These are phyloP conservation scores for Colletotrichum australisinense DNA, from an alignment of 2,329 filamentous ascomycete species.

Conservation along the genomic window DNA sequence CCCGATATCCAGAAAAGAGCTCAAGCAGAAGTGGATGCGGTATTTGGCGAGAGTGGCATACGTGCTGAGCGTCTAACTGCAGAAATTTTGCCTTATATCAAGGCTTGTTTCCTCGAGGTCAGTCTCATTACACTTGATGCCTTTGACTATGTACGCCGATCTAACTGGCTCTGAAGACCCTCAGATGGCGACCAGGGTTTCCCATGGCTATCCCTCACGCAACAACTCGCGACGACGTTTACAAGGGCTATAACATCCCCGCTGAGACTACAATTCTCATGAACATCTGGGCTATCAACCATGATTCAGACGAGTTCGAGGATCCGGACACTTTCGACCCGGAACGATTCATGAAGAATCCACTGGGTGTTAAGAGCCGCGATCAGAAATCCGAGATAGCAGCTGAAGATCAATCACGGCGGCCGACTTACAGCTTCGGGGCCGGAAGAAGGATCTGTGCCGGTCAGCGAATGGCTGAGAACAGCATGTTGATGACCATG, in stretches of 20 bases:
- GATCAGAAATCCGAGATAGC: neutral
- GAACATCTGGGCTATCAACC: conserved; percentile 46
- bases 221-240: conserved; percentile 58
- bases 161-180: conserved; percentile 39
- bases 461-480: conserved; percentile 60
- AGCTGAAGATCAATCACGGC: conserved; percentile 20
- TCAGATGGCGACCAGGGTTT: conserved; percentile 41
- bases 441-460: conserved; percentile 59
- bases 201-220: conserved; percentile 61
- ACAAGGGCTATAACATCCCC: conserved; percentile 61
- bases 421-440: conserved; percentile 55
- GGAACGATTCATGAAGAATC: conserved; percentile 38
- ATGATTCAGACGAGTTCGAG: conserved; percentile 38
- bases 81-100: conserved; percentile 38
- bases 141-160: no score
- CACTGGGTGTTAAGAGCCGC: neutral
- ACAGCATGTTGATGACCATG: conserved; percentile 51
- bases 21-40: conserved; percentile 41
- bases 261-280: conserved; percentile 55
- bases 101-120: conserved; percentile 38
- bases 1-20: conserved; percentile 39
- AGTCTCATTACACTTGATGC: conserved; percentile 36
- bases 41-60: conserved; percentile 42
- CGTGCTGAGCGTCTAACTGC: conserved; percentile 40
- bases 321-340: conserved; percentile 43